Base-by-base conservation (phyloP, 345 rosid genomes). In the Gossypium raimondii region DNA sequence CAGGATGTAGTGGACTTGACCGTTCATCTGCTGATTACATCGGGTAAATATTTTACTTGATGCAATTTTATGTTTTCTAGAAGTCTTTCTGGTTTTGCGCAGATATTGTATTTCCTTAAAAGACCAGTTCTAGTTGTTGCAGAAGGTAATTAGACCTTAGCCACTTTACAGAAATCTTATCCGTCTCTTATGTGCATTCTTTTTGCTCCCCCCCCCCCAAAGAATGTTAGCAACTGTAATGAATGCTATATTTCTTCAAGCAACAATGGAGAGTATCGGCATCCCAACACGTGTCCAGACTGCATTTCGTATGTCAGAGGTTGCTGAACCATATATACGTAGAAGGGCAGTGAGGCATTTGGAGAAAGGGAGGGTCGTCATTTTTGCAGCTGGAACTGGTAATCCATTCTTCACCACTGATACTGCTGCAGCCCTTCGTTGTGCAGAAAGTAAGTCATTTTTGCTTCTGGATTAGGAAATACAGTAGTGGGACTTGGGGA, bases 321-420 rank as follows among this genome's bases (percentile, higher is more conserved):
- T 94, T 56, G 97, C 98, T 61, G 98, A 94, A 84, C 98, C 97
- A 57, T 92, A 94, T 81, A 94, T 94, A 61, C 86, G 98, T 56
- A 84, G 97, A 78, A 78, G 92, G 78, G 99, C 96, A 9, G 87
- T 91, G 14, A 83, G 98, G 81, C 99, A 94, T 87, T 78, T 94
- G 80, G 98, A 92, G 80, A 94, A 94, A 81, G 98, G 99, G 67
- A 89, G 99, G 76, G 97, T 92, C 62, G 97, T 95, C n/a, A 92
- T 95, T 76, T 95, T 95, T 80, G 98, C 96, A 43, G 98, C 98
- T 9, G 97, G 97, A 85, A 95, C 94, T 70, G 98, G 97, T 62
- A 95, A 95, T 75, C 99, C 98, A 1, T 92, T 95, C 85, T 95
- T 92, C 92, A 91, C 99, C 55, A 95, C 99, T 0, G 94, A 95